Percentiles rank a stretch among this genome's conserved stretches.
Conservation (phyloP, 345 rosid species). For the thale cress (Arabidopsis thaliana) region DNA sequence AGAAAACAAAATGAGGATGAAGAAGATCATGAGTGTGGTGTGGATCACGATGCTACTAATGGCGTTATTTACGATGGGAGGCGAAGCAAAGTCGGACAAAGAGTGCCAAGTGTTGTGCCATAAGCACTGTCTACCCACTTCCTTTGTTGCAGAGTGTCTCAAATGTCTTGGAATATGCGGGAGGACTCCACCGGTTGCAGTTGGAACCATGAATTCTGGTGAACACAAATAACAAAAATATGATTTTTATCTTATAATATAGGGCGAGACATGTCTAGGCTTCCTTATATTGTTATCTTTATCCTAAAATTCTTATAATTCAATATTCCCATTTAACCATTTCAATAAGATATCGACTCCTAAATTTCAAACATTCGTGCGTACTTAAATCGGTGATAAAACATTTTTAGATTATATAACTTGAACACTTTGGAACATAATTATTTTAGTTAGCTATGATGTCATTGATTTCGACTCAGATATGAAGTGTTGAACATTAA, state of each 20-base stretch:
- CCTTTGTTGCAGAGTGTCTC: conserved; percentile 7
- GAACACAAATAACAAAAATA: background rate
- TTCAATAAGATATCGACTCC: background rate
- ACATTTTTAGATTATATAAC: no score
- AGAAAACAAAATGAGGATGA: background rate
- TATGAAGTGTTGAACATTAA: no score
- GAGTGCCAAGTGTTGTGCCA: background rate
- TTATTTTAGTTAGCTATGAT: no score
- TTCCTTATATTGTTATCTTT: background rate
- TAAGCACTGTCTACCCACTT: background rate
- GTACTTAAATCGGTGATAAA: background rate
- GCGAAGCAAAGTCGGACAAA: conserved; percentile 4
- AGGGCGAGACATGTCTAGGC: background rate
- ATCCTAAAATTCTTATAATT: background rate
- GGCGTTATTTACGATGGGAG: background rate
- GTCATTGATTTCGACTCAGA: no score
- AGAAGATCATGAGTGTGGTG: conserved; percentile 14
- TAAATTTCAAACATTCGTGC: background rate
- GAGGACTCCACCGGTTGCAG: background rate
- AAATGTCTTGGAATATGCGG: conserved; percentile 16
- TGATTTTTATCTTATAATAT: background rate
- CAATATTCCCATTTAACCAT: background rate
- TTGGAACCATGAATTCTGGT: background rate
- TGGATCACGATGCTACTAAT: conserved; percentile 20
- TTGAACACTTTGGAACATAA: no score